These are phyloP conservation scores for Penicillium sp. DNA, from an alignment of 2,329 filamentous ascomycete genomes.

Conservation along the genomic window DNA sequence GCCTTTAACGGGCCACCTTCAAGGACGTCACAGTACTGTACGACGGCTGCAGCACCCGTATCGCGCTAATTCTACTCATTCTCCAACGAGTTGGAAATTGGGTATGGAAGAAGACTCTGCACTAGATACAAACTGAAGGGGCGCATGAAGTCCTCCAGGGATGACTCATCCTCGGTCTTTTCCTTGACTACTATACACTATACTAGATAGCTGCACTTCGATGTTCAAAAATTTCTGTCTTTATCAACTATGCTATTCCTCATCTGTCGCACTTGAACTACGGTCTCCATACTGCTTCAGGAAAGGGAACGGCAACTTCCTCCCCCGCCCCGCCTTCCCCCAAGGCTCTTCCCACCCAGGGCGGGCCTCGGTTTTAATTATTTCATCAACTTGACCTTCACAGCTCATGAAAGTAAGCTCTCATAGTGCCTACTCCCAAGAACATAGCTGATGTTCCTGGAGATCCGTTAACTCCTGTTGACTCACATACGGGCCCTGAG, in stretches of 20 bases:
- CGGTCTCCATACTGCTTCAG: too few species aligned
- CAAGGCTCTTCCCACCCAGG: too few species aligned
- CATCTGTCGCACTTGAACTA: too few species aligned
- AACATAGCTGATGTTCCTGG: too few species aligned
- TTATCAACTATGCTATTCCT: slow-evolving; percentile 8
- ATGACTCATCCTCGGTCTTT: slow-evolving; percentile 7
- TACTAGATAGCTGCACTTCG: slow-evolving; percentile 15
- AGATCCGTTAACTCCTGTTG: too few species aligned
- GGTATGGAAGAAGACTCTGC: slow-evolving; percentile 14
- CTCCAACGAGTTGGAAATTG: slow-evolving; percentile 15
- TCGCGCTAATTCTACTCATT: slow-evolving; percentile 17
- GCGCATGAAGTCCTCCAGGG: slow-evolving; percentile 9
- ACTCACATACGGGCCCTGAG: too few species aligned
- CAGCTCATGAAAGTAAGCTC: too few species aligned
- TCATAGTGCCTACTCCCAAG: too few species aligned
- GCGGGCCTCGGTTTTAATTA: too few species aligned
- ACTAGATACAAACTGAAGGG: slow-evolving; percentile 12
- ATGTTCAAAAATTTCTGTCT: slow-evolving; percentile 18
- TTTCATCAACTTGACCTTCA: too few species aligned
- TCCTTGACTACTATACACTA: slow-evolving; percentile 7
- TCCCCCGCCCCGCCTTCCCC: too few species aligned
- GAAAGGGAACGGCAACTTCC: too few species aligned
- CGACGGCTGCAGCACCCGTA: slow-evolving; percentile 9
- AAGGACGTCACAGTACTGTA: slow-evolving; percentile 13
- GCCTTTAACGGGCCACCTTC: slow-evolving; percentile 16